Percentiles rank a stretch among this genome's conserved stretches.
Conservation (phyloP, 139 green algal genomes). For the Micractinium sp. region DNA sequence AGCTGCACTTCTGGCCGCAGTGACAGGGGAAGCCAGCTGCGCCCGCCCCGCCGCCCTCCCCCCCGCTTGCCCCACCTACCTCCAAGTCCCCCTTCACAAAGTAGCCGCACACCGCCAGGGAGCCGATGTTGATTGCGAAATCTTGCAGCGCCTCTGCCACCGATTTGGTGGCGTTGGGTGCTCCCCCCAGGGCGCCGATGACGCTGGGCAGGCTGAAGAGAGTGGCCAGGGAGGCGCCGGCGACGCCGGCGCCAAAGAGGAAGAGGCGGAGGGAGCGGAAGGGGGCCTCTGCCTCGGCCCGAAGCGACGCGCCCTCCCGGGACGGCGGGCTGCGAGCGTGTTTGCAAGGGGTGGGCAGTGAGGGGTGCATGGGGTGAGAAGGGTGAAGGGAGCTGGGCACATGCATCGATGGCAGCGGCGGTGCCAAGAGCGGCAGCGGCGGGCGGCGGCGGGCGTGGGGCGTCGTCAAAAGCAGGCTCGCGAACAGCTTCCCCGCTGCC, state of each 20-base stretch:
- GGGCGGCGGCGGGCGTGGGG: too few species aligned
- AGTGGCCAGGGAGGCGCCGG: conserved; percentile 61
- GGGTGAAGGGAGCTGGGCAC: background rate
- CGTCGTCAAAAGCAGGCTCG: too few species aligned
- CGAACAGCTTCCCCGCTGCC: too few species aligned
- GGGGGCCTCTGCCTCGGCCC: conserved; percentile 73
- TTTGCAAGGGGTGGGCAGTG: background rate
- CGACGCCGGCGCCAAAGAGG: conserved; percentile 69
- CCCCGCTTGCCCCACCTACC: background rate
- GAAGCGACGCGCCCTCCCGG: conserved; percentile 50
- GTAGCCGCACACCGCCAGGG: conserved; percentile 53
- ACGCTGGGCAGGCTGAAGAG: conserved; percentile 70
- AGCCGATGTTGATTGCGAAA: conserved; percentile 75
- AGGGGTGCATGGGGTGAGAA: background rate
- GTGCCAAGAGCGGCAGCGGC: background rate
- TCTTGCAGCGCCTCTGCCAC: conserved; percentile 65
- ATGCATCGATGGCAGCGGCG: background rate
- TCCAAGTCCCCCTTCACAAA: conserved; percentile 53
- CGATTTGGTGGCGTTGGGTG: conserved; percentile 55
- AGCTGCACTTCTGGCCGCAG: too few species aligned
- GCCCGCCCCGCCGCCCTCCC: background rate
- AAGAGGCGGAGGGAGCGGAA: conserved; percentile 74
- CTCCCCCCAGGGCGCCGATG: conserved; percentile 64
- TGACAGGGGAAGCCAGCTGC: background rate
- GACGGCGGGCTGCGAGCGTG: conserved; percentile 38